These are phyloP conservation scores for Kwoniella sp. DNA, from an alignment of 768 basidiomycete species.

Conservation along the genomic window DNA sequence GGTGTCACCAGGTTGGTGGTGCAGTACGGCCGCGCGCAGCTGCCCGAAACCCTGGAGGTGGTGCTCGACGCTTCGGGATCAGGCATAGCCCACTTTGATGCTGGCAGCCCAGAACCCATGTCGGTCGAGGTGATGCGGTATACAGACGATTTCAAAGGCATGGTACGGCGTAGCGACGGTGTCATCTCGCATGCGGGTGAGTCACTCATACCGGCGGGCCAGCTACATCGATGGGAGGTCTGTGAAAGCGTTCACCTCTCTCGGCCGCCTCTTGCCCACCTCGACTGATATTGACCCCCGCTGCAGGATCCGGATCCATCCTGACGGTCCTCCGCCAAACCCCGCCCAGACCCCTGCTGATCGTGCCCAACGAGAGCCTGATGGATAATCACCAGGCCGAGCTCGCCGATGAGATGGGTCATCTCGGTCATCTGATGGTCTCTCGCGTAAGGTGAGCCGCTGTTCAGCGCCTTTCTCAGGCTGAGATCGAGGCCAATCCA, in stretches of 20 bases:
- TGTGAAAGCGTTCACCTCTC: not conserved
- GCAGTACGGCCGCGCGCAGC: constrained; percentile 62
- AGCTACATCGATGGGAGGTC: no score
- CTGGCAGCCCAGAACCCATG: not conserved
- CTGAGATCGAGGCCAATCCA: no score
- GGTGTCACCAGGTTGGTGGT: constrained; percentile 64
- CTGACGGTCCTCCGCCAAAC: constrained; percentile 71
- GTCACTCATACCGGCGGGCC: no score
- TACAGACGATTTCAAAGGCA: constrained; percentile 65
- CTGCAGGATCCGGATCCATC: constrained; percentile 85
- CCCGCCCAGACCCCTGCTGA: constrained; percentile 66
- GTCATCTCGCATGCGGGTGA: constrained; percentile 92
- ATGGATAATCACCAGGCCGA: constrained; percentile 92
- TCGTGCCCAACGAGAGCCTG: constrained; percentile 81
- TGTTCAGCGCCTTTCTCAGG: not conserved
- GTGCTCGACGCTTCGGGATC: not conserved
- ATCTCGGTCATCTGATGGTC: constrained; percentile 26
- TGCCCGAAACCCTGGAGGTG: constrained; percentile 3
- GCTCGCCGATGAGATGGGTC: constrained; percentile 63
- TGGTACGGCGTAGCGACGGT: constrained; percentile 65
- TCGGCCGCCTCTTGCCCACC: not conserved
- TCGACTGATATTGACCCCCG: not conserved
- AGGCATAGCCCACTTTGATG: not conserved
- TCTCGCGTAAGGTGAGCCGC: constrained; percentile 31
- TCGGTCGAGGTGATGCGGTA: constrained; percentile 67